Evolutionary conservation across 805 yeast genomes (phyloP).

Genomic region (Zygosaccharomyces siamensis): DNA sequence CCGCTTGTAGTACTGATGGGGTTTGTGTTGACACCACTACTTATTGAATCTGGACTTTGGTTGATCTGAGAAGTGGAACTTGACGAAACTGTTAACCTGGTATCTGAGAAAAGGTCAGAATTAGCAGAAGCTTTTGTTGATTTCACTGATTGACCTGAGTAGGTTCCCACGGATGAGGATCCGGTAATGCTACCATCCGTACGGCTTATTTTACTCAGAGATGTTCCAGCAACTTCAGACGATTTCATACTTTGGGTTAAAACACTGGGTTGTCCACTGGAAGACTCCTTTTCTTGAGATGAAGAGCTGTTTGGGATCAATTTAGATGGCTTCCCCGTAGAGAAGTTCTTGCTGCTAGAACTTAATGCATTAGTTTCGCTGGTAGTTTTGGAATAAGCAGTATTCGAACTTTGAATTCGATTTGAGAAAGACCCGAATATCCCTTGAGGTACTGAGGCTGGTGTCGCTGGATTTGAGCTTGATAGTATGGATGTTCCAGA

Average conservation of each 20-base stretch:
- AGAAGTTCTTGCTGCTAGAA: not conserved
- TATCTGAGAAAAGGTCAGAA: not conserved
- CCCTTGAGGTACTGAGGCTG: not conserved
- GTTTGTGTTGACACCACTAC: not conserved
- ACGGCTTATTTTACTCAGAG: too few relatives aligned
- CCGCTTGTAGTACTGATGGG: not conserved
- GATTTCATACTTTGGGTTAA: too few relatives aligned
- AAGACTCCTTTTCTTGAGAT: not conserved
- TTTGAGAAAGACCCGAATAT: not conserved
- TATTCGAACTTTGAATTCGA: not conserved
- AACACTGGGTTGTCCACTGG: not conserved
- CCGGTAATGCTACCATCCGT: too few relatives aligned
- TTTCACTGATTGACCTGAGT: too few relatives aligned
- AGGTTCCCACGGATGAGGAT: too few relatives aligned
- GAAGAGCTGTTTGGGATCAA: not conserved
- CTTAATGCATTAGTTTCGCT: not conserved
- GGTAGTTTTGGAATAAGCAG: not conserved
- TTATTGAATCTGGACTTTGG: not conserved
- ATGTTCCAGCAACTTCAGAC: too few relatives aligned
- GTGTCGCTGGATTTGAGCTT: not conserved
- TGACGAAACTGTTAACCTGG: not conserved
- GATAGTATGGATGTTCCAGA: not conserved
- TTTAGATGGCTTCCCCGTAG: not conserved
- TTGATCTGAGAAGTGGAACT: not conserved
- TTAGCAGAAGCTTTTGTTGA: too few relatives aligned